Evolutionary conservation across 2,329 filamentous ascomycete species (phyloP), one percentile per base, ranked within the genome.

Genomic region (Fusarium incarnatum): DNA sequence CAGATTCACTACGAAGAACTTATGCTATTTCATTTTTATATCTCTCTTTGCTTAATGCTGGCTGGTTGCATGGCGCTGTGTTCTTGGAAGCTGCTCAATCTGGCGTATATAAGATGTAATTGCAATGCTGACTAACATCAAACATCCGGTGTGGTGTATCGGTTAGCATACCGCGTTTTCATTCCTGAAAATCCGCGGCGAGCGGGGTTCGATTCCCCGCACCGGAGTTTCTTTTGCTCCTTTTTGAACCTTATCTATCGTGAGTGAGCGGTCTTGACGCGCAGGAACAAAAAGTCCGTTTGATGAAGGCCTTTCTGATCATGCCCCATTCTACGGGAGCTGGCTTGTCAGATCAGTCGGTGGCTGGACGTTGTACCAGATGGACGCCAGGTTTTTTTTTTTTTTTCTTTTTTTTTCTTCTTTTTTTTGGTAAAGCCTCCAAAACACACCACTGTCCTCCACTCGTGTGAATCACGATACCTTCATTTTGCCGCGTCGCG

Each of bases 161-260:
- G 60, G 60, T 63, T 63, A 64, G 40, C 60, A 63, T 63, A 47
- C 58, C 60, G 60, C 60, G 60, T 63, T 63, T 63, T 63, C 60
- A 63, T 60, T 20, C 8, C 3, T 15, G 18, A 23, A 42, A 25
- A 60, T 25, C 58, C 60, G 58, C 60, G 60, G 58, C 58, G 60
- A 63, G 60, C 41, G 53, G 60, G 60, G 60, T 63, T 63, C 60
- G 58, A 63, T 52, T 63, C 60, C 60, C 60, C 54, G 41, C 58
- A 63, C 45, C 60, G 60, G 60, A 63, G 60, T 48, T 12, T 6
- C 9, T 63, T 63, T 54, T 60, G 53, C 2, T 8, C 3, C 37
- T 59, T 28, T 22, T 9, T n/a, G 9, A 10, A 15, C 6, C 25
- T 25, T 32, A 7, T 27, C 9, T 9, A 34, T 3, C 22, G 22